Conservation (phyloP, 345 rosid species). For the Hibiscus tridactylites region DNA sequence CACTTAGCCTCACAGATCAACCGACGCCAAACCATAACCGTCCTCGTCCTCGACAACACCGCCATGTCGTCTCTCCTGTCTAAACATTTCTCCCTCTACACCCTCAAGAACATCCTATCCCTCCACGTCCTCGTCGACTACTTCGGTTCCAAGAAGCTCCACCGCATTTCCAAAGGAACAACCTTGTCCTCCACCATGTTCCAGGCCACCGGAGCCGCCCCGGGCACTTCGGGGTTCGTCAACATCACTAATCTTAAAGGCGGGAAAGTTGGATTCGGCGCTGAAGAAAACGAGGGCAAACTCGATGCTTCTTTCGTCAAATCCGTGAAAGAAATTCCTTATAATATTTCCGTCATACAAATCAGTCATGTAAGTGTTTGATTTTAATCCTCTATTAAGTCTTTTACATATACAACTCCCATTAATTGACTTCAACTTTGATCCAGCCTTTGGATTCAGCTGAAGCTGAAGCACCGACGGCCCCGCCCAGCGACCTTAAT, state of each 20-base stretch:
- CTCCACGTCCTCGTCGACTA: constrained; percentile 86
- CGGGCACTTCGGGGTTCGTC: constrained; percentile 75
- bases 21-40: constrained; percentile 76
- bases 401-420: background rate
- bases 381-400: background rate
- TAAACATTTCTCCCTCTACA: constrained; percentile 52
- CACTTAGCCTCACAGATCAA: constrained; percentile 85
- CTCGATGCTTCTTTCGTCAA: constrained; percentile 60
- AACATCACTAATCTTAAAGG: constrained; percentile 73
- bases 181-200: constrained; percentile 73
- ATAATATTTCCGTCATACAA: constrained; percentile 73
- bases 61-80: constrained; percentile 67
- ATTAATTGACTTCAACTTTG: background rate
- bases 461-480: constrained; percentile 82
- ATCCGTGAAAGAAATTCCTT: constrained; percentile 65
- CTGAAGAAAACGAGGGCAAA: constrained; percentile 37
- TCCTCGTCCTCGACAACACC: constrained; percentile 74
- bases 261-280: constrained; percentile 84
- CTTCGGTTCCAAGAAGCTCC: constrained; percentile 86
- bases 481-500: constrained; percentile 55
- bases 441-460: constrained; percentile 44
- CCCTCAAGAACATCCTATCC: constrained; percentile 74
- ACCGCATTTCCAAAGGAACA: constrained; percentile 65
- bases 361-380: constrained; percentile 40
- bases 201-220: constrained; percentile 83